phyloP scores from a whole-genome alignment of 2,329 filamentous ascomycete species.

The Sclerotinia spermophila region DNA sequence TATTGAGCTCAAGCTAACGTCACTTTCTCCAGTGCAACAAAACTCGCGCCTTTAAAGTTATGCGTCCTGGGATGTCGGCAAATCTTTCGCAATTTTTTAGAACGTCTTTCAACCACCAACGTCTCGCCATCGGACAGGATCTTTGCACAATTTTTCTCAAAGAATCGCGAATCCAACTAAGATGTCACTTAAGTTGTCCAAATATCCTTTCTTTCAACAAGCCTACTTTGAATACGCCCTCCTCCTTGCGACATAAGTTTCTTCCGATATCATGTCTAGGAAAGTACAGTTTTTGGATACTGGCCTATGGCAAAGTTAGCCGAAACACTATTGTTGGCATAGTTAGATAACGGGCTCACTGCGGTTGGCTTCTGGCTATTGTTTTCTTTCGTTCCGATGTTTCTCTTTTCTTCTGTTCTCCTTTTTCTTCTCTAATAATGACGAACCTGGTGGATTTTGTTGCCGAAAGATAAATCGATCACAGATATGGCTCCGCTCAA shows the following conservation, averaged over 20 bases:
- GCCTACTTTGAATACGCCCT: neutral
- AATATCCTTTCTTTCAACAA: neutral
- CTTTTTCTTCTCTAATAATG: neutral
- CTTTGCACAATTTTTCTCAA: neutral
- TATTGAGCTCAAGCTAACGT: neutral
- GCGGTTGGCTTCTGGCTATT: neutral
- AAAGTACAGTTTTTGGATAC: neutral
- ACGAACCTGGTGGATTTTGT: neutral
- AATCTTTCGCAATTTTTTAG: neutral
- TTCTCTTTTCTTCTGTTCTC: neutral
- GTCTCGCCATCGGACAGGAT: neutral
- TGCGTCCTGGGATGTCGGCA: neutral
- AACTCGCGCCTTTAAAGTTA: neutral
- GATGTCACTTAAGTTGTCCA: neutral
- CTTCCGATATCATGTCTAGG: neutral
- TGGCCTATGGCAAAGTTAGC: neutral
- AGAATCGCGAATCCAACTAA: neutral
- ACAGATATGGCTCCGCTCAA: neutral
- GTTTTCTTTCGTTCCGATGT: neutral
- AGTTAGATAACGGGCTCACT: neutral
- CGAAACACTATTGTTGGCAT: neutral
- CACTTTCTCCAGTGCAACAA: neutral
- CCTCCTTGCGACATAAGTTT: neutral
- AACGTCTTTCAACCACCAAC: neutral
- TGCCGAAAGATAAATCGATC: neutral